Evolutionary conservation across 192 early-diverging fungal genomes (phyloP).

Genomic region (Coemansia sp.): DNA sequence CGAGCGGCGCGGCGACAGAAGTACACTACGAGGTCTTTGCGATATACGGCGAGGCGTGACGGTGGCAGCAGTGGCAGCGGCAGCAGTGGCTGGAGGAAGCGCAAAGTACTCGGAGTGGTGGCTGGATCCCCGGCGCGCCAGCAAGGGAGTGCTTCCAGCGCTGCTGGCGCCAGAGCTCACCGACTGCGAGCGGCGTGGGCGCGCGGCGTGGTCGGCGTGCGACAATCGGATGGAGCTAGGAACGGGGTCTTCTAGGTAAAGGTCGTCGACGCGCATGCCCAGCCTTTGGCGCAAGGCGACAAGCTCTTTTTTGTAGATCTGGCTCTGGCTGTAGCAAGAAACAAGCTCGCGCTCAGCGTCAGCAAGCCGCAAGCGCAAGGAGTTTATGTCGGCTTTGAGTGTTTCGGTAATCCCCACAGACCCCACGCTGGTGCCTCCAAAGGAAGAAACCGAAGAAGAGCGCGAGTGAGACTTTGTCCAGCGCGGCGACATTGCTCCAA

Average conservation of each 20-base stretch:
- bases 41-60: slow-evolving; percentile 27
- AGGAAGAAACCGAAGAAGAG: slow-evolving; percentile 50
- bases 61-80: background rate
- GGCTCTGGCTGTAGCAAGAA: slow-evolving; percentile 51
- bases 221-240: slow-evolving; percentile 33
- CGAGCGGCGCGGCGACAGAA: slow-evolving; percentile 49
- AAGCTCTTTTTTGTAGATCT: slow-evolving; percentile 54
- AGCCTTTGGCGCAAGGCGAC: slow-evolving; percentile 48
- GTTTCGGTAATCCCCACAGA: slow-evolving; percentile 49
- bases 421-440: slow-evolving; percentile 34
- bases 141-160: slow-evolving; percentile 31
- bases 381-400: slow-evolving; percentile 51
- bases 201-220: slow-evolving; percentile 11
- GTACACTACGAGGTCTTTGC: slow-evolving; percentile 44
- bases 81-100: slow-evolving; percentile 3
- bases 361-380: slow-evolving; percentile 48
- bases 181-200: slow-evolving; percentile 50
- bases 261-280: slow-evolving; percentile 51
- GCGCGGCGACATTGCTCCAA: slow-evolving; percentile 39
- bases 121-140: slow-evolving; percentile 27
- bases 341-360: slow-evolving; percentile 51
- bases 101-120: slow-evolving; percentile 44
- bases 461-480: slow-evolving; percentile 45
- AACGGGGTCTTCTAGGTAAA: slow-evolving; percentile 50
- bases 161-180: slow-evolving; percentile 48